Evolutionary conservation across 2,329 filamentous ascomycete genomes (phyloP).

Genomic region (Xylariaceae sp.): DNA sequence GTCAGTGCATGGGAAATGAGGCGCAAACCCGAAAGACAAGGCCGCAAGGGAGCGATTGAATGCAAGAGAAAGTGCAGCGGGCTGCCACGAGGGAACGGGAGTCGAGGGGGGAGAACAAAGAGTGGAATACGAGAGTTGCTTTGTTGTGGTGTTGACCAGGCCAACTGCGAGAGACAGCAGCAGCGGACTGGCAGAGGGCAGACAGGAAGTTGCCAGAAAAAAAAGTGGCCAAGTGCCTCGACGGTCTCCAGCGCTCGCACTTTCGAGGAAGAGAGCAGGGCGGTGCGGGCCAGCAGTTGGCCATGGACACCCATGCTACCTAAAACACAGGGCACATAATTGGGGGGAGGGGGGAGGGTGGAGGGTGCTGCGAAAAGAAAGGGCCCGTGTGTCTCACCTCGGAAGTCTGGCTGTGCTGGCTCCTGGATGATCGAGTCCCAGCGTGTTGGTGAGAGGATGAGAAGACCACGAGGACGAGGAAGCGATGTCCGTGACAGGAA

Average conservation of each 20-base stretch:
- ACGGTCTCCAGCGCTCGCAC: too few relatives aligned
- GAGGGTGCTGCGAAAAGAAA: conserved; percentile 11
- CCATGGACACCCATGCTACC: conserved; percentile 20
- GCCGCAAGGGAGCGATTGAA: conserved; percentile 12
- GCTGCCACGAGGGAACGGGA: conserved; percentile 20
- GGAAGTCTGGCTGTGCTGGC: conserved; percentile 10
- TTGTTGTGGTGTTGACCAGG: conserved; percentile 24
- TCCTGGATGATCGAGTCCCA: conserved; percentile 15
- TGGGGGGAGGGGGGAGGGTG: too few relatives aligned
- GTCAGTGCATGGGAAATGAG: conserved; percentile 23
- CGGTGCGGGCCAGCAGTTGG: conserved; percentile 25
- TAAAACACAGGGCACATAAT: conserved; percentile 14
- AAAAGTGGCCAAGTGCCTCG: conserved; percentile 21
- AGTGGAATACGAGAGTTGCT: conserved; percentile 20
- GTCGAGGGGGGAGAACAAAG: conserved; percentile 16
- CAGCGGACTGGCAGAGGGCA: too few relatives aligned
- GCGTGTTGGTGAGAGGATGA: conserved; percentile 3
- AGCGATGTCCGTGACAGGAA: background rate
- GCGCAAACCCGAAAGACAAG: conserved; percentile 3
- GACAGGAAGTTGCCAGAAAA: conserved; percentile 23
- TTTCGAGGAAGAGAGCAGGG: too few relatives aligned
- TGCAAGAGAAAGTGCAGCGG: conserved; percentile 20
- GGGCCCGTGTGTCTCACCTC: conserved; percentile 23
- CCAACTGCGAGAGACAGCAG: conserved; percentile 16
- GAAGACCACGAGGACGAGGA: background rate